Conservation (phyloP, 352 stramenopile genomes). For the Phytophthora pseudosyringae region DNA sequence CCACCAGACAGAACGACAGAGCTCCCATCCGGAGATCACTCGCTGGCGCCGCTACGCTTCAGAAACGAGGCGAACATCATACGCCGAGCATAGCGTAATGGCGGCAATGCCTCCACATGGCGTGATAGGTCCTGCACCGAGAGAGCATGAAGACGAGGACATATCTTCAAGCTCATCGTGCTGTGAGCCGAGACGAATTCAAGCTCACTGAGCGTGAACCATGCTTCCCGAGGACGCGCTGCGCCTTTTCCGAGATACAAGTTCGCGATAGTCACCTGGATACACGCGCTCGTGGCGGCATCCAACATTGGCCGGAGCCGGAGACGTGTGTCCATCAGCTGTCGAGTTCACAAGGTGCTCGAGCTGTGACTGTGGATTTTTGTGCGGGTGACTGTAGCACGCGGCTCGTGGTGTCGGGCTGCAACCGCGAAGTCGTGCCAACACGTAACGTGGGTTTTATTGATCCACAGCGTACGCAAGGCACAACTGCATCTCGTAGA, state of each 20-base stretch:
- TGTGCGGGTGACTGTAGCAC: conserved; percentile 1
- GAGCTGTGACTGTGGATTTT: conserved; percentile 4
- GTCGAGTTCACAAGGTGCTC: conserved; percentile 13
- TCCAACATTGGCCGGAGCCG: conserved; percentile 8
- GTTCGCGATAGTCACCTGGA: conserved; percentile 19
- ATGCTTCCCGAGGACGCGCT: conserved; percentile 3
- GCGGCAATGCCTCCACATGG: conserved; percentile 15
- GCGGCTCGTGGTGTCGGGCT: neutral
- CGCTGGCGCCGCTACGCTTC: neutral
- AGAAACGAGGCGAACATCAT: conserved; percentile 24
- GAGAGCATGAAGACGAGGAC: conserved; percentile 15
- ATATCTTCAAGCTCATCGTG: conserved; percentile 1
- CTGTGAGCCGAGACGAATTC: neutral
- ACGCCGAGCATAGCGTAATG: conserved; percentile 30
- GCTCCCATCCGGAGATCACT: conserved; percentile 22
- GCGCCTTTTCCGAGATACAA: conserved; percentile 28
- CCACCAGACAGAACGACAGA: conserved; percentile 29
- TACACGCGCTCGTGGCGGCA: neutral
- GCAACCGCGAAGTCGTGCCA: neutral
- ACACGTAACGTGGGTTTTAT: neutral
- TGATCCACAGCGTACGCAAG: neutral
- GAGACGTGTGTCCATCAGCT: conserved; percentile 26
- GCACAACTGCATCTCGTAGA: neutral
- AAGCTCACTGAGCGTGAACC: neutral
- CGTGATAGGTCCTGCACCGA: conserved; percentile 29